A percentile compares a stretch with the other conserved stretches of the same genome.
These are phyloP conservation scores for Balamuthia mandrillaris DNA, from an alignment of 208 protist species.

Conservation along the genomic window DNA sequence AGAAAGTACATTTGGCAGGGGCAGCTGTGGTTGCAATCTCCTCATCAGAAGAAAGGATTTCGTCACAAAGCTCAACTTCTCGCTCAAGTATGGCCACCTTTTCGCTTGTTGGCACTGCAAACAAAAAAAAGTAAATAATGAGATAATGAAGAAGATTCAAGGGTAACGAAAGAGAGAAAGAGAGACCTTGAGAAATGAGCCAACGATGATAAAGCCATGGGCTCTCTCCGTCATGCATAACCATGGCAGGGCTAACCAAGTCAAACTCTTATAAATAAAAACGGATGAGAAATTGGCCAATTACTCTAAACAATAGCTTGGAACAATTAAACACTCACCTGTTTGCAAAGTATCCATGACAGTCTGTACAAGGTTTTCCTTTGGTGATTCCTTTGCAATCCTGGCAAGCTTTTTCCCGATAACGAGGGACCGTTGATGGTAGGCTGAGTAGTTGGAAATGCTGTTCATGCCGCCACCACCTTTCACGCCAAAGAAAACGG, in stretches of 20 bases:
- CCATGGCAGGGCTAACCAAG: neutral
- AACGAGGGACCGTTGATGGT: neutral
- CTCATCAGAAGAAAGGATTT: neutral
- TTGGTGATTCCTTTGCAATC: too few relatives aligned
- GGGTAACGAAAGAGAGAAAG: neutral
- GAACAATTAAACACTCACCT: neutral
- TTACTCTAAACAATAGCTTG: neutral
- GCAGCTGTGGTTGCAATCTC: neutral
- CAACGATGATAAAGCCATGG: constrained; percentile 19
- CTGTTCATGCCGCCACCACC: neutral
- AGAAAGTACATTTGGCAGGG: neutral
- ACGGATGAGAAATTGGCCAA: neutral
- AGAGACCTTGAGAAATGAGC: constrained; percentile 1
- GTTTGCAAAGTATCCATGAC: neutral
- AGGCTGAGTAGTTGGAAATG: constrained; percentile 16
- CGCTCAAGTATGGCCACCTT: constrained; percentile 14
- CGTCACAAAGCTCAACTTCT: neutral
- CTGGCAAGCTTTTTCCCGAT: neutral
- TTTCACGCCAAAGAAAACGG: constrained; percentile 1
- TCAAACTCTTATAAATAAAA: neutral
- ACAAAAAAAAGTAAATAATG: neutral
- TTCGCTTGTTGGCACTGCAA: neutral
- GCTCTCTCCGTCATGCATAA: constrained; percentile 26
- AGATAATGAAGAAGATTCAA: neutral
- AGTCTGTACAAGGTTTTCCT: too few relatives aligned